Base-by-base conservation (phyloP, 768 basidiomycete genomes). In the Leccinum incarnatum region DNA sequence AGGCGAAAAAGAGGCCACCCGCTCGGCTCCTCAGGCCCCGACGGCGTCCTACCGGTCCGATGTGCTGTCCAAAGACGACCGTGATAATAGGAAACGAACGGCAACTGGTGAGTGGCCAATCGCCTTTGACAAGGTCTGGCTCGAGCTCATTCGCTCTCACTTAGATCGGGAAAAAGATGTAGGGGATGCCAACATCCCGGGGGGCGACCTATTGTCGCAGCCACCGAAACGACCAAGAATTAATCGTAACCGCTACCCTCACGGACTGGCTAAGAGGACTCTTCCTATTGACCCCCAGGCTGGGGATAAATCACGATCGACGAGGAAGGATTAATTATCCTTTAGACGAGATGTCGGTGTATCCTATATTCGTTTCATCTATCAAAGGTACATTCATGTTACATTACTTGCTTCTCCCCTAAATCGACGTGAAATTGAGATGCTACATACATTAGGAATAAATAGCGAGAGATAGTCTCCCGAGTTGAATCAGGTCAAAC, bases 21-120 rank as follows among this genome's bases (percentile, higher is more conserved):
- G 72, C 17, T 62, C 75, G 54, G 67, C 69, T 57, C 74, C 78
- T n/a, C 78, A 78, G 58, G 75, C 73, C 56, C 75, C 78, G 42
- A 67, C 73, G 19, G 71, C 70, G 45, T 67, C 78, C n/a, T 81
- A 81, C 60, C 80, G 82, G 52, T 68, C 65, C 21, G 83, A 83
- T 36, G 51, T 69, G 51, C 71, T 73, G 46, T 69, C 76, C 56
- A 79, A 79, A 61, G 86, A 89, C 10, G 87, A 88, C 29, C 81
- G 84, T 51, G 87, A 89, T 60, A 75, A 74, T 45, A 77, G 88
- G 67, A 93, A 93, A 74, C 81, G 90, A 56, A 83, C 85, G 23
- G 72, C 78, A 34, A 83, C 87, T 69, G 91, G 90, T 89, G 74
- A 63, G 82, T 65, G 30, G 42, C 17, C 17, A 17, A 15, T 25